Percentiles rank a stretch among this genome's conserved stretches.
Evolutionary conservation across 176 grass and related monocot species (phyloP).

Genomic region (Oropetium thomaeum): DNA sequence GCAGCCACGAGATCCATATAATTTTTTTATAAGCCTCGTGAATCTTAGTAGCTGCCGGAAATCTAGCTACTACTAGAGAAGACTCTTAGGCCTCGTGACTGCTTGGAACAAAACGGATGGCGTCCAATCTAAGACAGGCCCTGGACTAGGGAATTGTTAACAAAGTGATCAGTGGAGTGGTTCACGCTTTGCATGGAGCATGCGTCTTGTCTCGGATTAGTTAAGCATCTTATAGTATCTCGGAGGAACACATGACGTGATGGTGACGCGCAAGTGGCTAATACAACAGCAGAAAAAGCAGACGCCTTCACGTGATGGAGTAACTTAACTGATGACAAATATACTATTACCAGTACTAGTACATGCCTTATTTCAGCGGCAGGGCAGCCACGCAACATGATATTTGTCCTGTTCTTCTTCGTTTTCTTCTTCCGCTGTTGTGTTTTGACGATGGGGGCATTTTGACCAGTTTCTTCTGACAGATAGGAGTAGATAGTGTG

Average conservation of each 20-base stretch:
- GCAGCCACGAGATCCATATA: too few relatives aligned
- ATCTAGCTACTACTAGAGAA: not conserved
- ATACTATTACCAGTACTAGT: too few relatives aligned
- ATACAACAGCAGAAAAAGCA: too few relatives aligned
- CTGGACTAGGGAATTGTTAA: not conserved
- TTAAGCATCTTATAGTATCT: too few relatives aligned
- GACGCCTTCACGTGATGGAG: too few relatives aligned
- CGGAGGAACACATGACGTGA: conserved; percentile 5
- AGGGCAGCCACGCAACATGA: not conserved
- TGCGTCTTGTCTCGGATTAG: conserved; percentile 1
- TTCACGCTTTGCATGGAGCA: not conserved
- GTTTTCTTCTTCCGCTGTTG: not conserved
- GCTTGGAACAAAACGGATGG: not conserved
- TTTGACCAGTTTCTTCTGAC: not conserved
- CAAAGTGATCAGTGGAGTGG: not conserved
- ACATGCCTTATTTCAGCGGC: not conserved
- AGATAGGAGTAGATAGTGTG: too few relatives aligned
- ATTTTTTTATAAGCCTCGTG: too few relatives aligned
- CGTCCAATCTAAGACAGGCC: not conserved
- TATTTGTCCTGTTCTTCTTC: not conserved
- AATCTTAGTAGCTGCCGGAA: too few relatives aligned
- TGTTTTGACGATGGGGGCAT: not conserved
- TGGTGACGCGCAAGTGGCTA: not conserved
- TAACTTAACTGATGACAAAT: too few relatives aligned
- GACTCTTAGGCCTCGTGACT: not conserved